Evolutionary conservation across 2,329 filamentous ascomycete species (phyloP), one percentile per base, ranked within the genome.

Genomic region (Penicillium sp.): DNA sequence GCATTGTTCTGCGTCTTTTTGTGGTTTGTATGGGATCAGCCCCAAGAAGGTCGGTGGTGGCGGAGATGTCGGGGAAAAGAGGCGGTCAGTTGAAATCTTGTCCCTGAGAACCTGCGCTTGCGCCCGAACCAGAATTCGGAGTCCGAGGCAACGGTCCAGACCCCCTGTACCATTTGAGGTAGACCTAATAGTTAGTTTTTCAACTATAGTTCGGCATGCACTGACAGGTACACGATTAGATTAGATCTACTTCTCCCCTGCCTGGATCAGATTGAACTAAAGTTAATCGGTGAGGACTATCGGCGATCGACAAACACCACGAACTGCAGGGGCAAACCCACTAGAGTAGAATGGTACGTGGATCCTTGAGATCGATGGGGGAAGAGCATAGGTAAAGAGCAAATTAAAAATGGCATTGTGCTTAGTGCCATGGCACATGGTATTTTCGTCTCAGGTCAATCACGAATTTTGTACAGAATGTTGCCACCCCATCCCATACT

Each of bases 401-500:
- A 41, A 44, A 48, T 14, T 25, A 41, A 20, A 20, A 27, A 18
- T 16, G 14, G 28, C 38, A 36, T 36, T 36, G 33, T 36, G 33
- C 33, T 36, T 18, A 20, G 16, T 36, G 33, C 33, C 33, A 45
- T 46, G 35, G 44, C 44, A 47, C 35, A 39, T 43, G 46, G 20
- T 42, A 51, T 45, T 46, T 36, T 54, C 57, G 40, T 38, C 27
- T 44, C 27, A 27, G 50, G 22, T 46, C 30, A 25, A 51, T 30
- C 52, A 48, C 50, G 47, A 33, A 36, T 56, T 58, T 53, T 61
- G 50, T 63, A 61, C 57, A 63, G 43, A 53, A 55, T 35, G n/a
- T 16, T 47, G 48, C 51, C 33, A 35, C 28, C 33, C 42, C 43
- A 51, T 53, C 30, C 28, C 36, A 35, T 49, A 44, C 25, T 27